Conservation (phyloP, 2,329 filamentous ascomycete species). For the Sporothrix variecibatus region DNA sequence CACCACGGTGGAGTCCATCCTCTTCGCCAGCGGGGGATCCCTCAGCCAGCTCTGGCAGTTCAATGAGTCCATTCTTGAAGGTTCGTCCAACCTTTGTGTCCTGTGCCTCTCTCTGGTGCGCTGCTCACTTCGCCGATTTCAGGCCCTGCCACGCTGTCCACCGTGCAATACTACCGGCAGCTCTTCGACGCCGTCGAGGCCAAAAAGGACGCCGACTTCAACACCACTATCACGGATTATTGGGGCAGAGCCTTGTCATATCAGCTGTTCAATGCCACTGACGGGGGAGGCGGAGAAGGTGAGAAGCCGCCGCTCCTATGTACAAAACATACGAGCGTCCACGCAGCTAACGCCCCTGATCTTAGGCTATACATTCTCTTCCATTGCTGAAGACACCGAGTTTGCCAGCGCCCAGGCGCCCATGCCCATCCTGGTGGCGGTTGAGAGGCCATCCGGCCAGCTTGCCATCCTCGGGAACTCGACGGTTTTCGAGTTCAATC, state of each 20-base stretch:
- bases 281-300: background rate
- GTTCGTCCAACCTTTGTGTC: background rate
- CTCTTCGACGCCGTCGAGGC: background rate
- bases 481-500: background rate
- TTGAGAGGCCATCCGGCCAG: background rate
- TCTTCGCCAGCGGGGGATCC: background rate
- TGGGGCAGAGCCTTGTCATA: background rate
- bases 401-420: slow-evolving; percentile 6
- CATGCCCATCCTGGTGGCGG: background rate
- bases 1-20: background rate
- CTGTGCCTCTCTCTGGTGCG: background rate
- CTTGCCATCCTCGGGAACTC: background rate
- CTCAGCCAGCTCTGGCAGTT: slow-evolving; percentile 5
- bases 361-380: background rate
- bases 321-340: background rate
- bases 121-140: background rate
- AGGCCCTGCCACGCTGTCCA: background rate
- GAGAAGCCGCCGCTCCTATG: background rate
- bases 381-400: background rate
- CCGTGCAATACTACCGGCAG: background rate
- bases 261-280: slow-evolving; percentile 1
- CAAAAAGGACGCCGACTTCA: slow-evolving; percentile 1
- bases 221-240: background rate
- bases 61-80: background rate
- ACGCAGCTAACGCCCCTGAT: background rate